Conservation (phyloP, 768 basidiomycete genomes). For the Saitozyma sp. region DNA sequence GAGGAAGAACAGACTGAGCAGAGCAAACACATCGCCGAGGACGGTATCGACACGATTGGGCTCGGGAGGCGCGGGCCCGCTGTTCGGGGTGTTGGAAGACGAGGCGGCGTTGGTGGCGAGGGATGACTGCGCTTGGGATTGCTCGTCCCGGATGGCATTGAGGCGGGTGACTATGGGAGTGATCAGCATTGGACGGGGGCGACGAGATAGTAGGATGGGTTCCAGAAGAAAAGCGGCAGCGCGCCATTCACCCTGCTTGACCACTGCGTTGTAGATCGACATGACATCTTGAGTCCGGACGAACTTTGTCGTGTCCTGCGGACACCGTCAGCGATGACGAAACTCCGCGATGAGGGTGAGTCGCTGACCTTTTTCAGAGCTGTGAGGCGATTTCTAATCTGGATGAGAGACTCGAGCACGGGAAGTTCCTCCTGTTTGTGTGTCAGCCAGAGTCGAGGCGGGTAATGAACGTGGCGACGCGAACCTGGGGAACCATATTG, state of each 20-base stretch:
- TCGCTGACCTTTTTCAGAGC: constrained; percentile 54
- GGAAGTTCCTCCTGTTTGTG: constrained; percentile 67
- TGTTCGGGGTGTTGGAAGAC: constrained; percentile 18
- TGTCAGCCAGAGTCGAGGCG: not conserved
- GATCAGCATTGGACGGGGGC: constrained; percentile 3
- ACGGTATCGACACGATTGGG: constrained; percentile 89
- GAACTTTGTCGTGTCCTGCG: constrained; percentile 88
- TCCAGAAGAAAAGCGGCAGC: constrained; percentile 1
- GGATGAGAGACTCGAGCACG: constrained; percentile 91
- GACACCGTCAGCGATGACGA: constrained; percentile 58
- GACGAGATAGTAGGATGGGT: constrained; percentile 4
- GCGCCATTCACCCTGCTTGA: constrained; percentile 75
- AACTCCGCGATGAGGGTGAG: not conserved
- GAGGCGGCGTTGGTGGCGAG: constrained; percentile 37
- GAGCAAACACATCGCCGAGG: constrained; percentile 89
- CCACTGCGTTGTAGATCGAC: constrained; percentile 84
- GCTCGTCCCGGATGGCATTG: constrained; percentile 77
- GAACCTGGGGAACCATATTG: constrained; percentile 45
- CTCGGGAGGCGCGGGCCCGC: constrained; percentile 37
- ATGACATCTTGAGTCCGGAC: constrained; percentile 93
- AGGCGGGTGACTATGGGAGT: constrained; percentile 72
- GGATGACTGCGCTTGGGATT: constrained; percentile 52
- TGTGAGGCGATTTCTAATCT: constrained; percentile 91
- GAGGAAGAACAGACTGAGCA: constrained; percentile 94
- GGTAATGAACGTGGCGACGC: constrained; percentile 3